Evolutionary conservation across 768 basidiomycete species (phyloP), one percentile per base, ranked within the genome.

Genomic region (Agaricus subrufescens): DNA sequence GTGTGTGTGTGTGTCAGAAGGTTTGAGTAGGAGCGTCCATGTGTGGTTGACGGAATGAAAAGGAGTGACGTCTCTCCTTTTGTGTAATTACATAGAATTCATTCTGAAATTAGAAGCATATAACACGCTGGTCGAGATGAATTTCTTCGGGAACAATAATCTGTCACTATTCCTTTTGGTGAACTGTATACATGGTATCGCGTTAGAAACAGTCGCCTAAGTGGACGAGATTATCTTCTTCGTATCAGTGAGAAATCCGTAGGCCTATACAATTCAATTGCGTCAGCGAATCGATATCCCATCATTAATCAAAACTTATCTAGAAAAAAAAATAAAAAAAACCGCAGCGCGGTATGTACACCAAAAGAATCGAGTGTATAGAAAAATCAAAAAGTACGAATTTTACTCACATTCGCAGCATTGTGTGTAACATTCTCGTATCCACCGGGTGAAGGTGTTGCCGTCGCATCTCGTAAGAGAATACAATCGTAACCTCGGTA

Each of bases 401-500:
- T 19, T 19, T 43, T 30, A 69, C 82, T 66, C 60, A 84, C 83
- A 60, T 80, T 80, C 9, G 68, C 72, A 34, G 76, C 68, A 61
- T 87, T 87, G 59, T 83, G 72, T n/a, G 82, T 65, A 5, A 86
- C 73, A 58, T 79, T 87, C 58, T 80, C 78, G 48, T 79, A 70
- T 4, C 76, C 84, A 30, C 82, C 82, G 1, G 85, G 83, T 7
- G 82, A 83, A 3, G 82, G 81, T 4, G 86, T 87, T n/a, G 82
- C 86, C 15, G 77, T 81, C 50, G 74, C 75, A 60, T 87, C 86
- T 52, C 75, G 65, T 8, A 87, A 71, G 7, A 84, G 65, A 53
- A 87, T 71, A 60, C 80, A 81, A 61, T 86, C 84, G 62, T 86
- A 86, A 11, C 85, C 86, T 39, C 76, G 74, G 67, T 72, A 86